Base-by-base conservation (phyloP, 352 stramenopile genomes). In the Phytophthora cryptogea region DNA sequence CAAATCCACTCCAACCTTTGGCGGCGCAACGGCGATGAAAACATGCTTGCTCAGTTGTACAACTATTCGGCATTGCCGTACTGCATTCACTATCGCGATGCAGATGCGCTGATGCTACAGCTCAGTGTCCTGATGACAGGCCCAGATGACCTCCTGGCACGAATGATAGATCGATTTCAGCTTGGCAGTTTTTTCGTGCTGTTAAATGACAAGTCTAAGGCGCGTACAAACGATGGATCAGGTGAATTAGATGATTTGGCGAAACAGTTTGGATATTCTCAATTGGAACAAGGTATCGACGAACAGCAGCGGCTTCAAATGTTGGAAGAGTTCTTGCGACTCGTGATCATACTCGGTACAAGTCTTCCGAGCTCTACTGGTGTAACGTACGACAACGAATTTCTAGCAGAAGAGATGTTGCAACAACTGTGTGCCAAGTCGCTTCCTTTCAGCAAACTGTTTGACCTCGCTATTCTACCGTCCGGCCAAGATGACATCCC, bases 41-140 rank as follows among this genome's bases (percentile, higher is more conserved):
- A 92, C 49, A 95, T 95, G 87, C 71, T 94, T 50, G 86, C 87
- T 3, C 87, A 95, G 69, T 48, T 95, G 37, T 95, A 94, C 76
- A 95, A 95, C 68, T 95, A 95, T 63, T 95, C 85, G 11, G 87
- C 87, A 17, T 55, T 95, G 17, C 85, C 87, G 13, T 95, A 94
- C 60, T 95, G 87, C 36, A 74, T 95, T 45, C 83, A 95, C 49
- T 95, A 94, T 44, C 83, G 85, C 40, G 87, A 95, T 45, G 69
- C 85, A 3, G 87, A 95, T 43, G 73, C 82, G 17, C 86, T 95
- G 16, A 74, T 94, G 73, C 55, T 94, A 37, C 87, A 95, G 47
- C 73, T 95, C 20, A 68, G 80, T 23, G 59, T 90, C 6, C 43
- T 90, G 9, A 70, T 93, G 48, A 71, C 88, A 23, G 83, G 85